These are phyloP conservation scores for Russula abietina DNA, from an alignment of 768 basidiomycete species.

Conservation along the genomic window DNA sequence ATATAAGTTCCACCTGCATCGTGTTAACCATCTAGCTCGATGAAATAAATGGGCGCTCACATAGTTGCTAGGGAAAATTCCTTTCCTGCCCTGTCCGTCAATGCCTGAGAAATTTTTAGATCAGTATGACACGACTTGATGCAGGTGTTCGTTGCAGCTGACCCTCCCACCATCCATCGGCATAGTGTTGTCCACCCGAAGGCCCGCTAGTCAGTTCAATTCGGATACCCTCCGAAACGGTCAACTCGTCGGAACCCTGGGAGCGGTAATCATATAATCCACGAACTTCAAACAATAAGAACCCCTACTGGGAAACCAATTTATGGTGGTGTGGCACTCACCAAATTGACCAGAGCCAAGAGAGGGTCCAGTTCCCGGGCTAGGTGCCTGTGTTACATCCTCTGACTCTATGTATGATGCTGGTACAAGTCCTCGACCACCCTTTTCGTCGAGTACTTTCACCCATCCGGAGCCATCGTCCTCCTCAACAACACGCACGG, in stretches of 20 bases:
- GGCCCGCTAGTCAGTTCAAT: conserved; percentile 60
- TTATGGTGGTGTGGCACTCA: conserved; percentile 31
- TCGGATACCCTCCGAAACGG: conserved; percentile 52
- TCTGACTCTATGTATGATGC: conserved; percentile 63
- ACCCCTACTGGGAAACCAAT: conserved; percentile 13
- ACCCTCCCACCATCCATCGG: conserved; percentile 89
- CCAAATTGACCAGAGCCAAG: conserved; percentile 46
- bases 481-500: conserved; percentile 63
- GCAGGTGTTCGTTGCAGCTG: conserved; percentile 26
- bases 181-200: conserved; percentile 58
- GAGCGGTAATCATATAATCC: conserved; percentile 77
- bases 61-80: conserved; percentile 87
- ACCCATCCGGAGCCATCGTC: conserved; percentile 88
- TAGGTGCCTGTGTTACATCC: conserved; percentile 27
- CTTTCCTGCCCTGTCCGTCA: conserved; percentile 53
- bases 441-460: conserved; percentile 56
- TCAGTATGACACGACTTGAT: conserved; percentile 24
- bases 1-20: conserved; percentile 44
- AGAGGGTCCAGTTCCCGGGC: conserved; percentile 22
- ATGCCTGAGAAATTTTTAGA: conserved; percentile 43
- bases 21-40: conserved; percentile 18
- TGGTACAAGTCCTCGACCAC: conserved; percentile 70
- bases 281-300: conserved; percentile 46
- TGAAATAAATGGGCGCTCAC: conserved; percentile 42
- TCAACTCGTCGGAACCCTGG: conserved; percentile 65